Evolutionary conservation across 192 early-diverging fungal species (phyloP).

Genomic region (Helicostylum pulchrum): DNA sequence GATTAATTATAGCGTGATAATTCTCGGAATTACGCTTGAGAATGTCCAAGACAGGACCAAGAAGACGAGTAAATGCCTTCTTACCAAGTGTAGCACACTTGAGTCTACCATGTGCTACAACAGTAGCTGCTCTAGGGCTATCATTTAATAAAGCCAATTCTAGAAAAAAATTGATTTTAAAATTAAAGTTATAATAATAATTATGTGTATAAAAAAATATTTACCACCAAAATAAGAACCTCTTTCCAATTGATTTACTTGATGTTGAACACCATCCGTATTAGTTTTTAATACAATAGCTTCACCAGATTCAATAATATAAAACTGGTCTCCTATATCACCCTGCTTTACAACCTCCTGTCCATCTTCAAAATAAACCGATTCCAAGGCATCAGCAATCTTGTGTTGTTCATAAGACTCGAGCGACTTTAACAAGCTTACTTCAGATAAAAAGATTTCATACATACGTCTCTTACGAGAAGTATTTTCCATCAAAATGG

Average conservation of each 20-base stretch:
- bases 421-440: constrained; percentile 81
- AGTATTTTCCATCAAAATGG: constrained; percentile 98
- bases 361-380: constrained; percentile 80
- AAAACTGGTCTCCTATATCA: constrained; percentile 91
- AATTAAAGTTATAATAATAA: neutral
- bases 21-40: constrained; percentile 93
- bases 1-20: constrained; percentile 60
- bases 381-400: constrained; percentile 96
- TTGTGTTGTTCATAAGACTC: constrained; percentile 98
- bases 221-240: constrained; percentile 97
- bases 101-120: constrained; percentile 79
- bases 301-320: constrained; percentile 93
- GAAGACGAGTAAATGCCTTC: constrained; percentile 92
- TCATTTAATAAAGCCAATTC: constrained; percentile 94
- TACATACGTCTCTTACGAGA: constrained; percentile 94
- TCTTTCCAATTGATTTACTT: constrained; percentile 69
- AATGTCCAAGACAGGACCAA: constrained; percentile 96
- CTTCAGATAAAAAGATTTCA: constrained; percentile 92
- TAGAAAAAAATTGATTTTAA: constrained; percentile 27
- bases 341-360: constrained; percentile 90
- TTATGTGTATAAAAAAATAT: neutral
- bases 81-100: constrained; percentile 96
- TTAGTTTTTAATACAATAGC: constrained; percentile 79
- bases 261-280: constrained; percentile 76
- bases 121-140: constrained; percentile 89